Base-by-base conservation (phyloP, 805 yeast genomes). In the Maudiozyma pseudohumilis region DNA sequence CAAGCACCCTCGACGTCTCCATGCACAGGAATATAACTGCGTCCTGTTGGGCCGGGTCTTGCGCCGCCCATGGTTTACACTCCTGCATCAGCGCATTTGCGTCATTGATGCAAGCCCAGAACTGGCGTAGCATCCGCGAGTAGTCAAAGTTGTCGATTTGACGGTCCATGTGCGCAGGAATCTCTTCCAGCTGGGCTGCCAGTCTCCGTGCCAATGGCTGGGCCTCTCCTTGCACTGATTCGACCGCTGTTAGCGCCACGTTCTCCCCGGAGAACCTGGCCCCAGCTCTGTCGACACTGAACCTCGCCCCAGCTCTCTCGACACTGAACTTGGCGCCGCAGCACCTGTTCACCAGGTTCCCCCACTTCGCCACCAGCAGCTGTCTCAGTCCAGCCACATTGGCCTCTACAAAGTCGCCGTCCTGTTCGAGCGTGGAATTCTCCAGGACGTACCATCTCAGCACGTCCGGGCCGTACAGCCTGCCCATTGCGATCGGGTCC, bases 361-460 rank as follows among this genome's bases (percentile, higher is more conserved):
- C 87, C 61, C 79, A 79, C 55, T 88, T 88, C 42, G 86, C 85
- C 40, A 85, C 77, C 29, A 89, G 64, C 47, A 76, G 74, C 24
- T 75, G 77, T 44, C 94, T 68, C 6, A 76, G 60, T 22, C 56
- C 54, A 29, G 62, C 61, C 39, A 83, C 61, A 29, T 68, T 67
- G 12, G 61, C 69, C 35, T 79, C 83, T 23, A 78, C 72, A 55
- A 80, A 92, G 48, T 87, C 87, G 47, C 88, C 75, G 60, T 92
- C 98, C 21, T 72, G 68, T 19, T 74, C 80, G 24, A 92, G 60
- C 26, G 77, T 76, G 1, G 95, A 80, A 53, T 80, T 80, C 48
- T 80, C 83, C 60, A 80, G 69, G 40, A 92, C 60, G 53, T 77
- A 86, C 60, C 84, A 77, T 44, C 96, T 67, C 29, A 87, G 61